These are phyloP conservation scores for Pleurotus giganteus DNA, from an alignment of 768 basidiomycete species.

Conservation along the genomic window DNA sequence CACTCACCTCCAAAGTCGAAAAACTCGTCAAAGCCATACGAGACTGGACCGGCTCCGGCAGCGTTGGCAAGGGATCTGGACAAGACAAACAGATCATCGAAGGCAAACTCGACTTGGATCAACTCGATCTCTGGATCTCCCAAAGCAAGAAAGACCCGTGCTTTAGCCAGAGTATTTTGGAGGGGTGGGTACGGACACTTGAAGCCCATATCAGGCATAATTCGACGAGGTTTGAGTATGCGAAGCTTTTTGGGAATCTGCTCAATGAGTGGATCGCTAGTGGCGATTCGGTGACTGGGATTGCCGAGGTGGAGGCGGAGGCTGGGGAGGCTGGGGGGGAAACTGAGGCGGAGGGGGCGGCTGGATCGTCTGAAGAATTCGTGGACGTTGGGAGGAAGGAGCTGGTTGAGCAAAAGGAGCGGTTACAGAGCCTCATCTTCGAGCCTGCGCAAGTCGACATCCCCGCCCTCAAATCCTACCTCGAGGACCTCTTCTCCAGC, in stretches of 20 bases:
- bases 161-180: slow-evolving; percentile 32
- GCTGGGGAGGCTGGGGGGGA: slow-evolving; percentile 9
- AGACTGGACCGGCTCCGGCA: slow-evolving; percentile 34
- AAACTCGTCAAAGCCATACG: slow-evolving; percentile 30
- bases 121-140: slow-evolving; percentile 32
- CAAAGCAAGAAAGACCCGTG: slow-evolving; percentile 40
- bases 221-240: slow-evolving; percentile 36
- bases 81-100: slow-evolving; percentile 12
- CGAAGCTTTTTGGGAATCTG: slow-evolving; percentile 38
- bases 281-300: slow-evolving; percentile 33
- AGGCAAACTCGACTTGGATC: slow-evolving; percentile 23
- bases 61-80: slow-evolving; percentile 11
- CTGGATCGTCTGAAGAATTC: slow-evolving; percentile 13
- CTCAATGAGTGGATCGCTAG: slow-evolving; percentile 44
- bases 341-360: slow-evolving; percentile 9
- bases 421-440: slow-evolving; percentile 39
- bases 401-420: slow-evolving; percentile 39
- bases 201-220: slow-evolving; percentile 38
- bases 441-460: slow-evolving; percentile 32
- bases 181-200: slow-evolving; percentile 35
- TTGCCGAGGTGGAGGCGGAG: slow-evolving; percentile 12
- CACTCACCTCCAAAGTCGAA: slow-evolving; percentile 29
- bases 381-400: slow-evolving; percentile 38
- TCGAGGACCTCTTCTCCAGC: slow-evolving; percentile 34
- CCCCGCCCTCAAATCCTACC: slow-evolving; percentile 29